Conservation (phyloP, 208 protist genomes). For the Acanthamoeba rhysodes region DNA sequence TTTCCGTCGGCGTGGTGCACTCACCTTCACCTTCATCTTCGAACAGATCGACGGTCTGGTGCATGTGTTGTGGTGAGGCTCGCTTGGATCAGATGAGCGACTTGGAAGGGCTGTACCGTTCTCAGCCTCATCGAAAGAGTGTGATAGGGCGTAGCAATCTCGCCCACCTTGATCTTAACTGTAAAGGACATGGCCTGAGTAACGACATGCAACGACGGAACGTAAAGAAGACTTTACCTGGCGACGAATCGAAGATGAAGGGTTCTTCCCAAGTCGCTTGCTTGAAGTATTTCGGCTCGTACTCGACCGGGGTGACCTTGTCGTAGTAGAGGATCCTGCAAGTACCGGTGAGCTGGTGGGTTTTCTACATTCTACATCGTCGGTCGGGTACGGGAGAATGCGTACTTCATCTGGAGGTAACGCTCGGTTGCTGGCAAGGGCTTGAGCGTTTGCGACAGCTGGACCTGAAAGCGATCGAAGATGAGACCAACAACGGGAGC, state of each 20-base stretch:
- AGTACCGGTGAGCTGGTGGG: too few species aligned
- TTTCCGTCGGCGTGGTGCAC: background rate
- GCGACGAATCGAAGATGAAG: constrained; percentile 57
- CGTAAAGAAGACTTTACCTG: background rate
- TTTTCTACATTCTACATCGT: background rate
- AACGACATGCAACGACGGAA: background rate
- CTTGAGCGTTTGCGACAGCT: constrained; percentile 63
- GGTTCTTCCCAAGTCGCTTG: constrained; percentile 64
- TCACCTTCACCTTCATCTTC: constrained; percentile 14
- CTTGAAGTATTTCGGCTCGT: constrained; percentile 73
- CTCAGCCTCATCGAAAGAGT: constrained; percentile 22
- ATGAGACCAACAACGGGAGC: background rate
- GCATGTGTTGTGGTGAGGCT: too few species aligned
- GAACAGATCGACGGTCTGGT: constrained; percentile 51
- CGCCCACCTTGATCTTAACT: constrained; percentile 68
- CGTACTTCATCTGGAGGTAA: constrained; percentile 69
- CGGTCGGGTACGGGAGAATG: background rate
- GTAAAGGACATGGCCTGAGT: background rate
- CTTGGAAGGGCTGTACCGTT: background rate
- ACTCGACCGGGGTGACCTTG: constrained; percentile 45
- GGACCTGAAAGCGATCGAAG: background rate
- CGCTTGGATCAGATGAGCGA: background rate
- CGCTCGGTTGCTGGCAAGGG: constrained; percentile 46
- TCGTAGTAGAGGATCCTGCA: constrained; percentile 53
- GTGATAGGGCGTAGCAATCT: constrained; percentile 52